Conservation (phyloP, 306 rosid genomes). For the Vigna trinervia region DNA sequence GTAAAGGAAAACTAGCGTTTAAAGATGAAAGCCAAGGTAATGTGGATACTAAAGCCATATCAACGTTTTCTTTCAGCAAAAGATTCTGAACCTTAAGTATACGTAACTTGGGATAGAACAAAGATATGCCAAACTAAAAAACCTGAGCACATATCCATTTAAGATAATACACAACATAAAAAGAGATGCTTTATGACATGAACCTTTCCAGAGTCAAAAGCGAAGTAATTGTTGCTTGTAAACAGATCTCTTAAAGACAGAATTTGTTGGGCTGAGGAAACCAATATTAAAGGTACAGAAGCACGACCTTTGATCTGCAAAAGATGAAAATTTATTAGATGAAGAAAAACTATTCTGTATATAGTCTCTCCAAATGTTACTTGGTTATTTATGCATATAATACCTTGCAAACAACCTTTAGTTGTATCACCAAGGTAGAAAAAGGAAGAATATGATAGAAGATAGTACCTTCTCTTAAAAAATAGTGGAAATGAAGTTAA, state of each 20-base stretch:
- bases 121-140: conserved; percentile 22
- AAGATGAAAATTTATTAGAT: conserved; percentile 45
- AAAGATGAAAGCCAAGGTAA: conserved; percentile 2
- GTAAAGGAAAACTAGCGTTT: conserved; percentile 23
- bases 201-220: conserved; percentile 77
- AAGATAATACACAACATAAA: conserved; percentile 35
- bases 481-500: conserved; percentile 26
- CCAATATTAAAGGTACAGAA: conserved; percentile 74
- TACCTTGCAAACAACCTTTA: conserved; percentile 37
- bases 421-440: conserved; percentile 33
- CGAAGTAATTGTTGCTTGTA: conserved; percentile 66
- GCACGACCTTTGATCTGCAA: conserved; percentile 72
- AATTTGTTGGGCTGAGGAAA: conserved; percentile 64
- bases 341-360: conserved; percentile 24
- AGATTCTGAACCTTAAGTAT: conserved; percentile 6
- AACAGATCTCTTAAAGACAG: conserved; percentile 61
- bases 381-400: background rate
- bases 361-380: conserved; percentile 29
- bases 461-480: background rate
- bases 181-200: conserved; percentile 38
- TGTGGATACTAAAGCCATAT: conserved; percentile 16
- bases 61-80: conserved; percentile 24
- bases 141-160: conserved; percentile 15
- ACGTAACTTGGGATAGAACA: background rate
- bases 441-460: conserved; percentile 30